Conservation (phyloP, 148 eudicot species). For the Agrostemma githago region DNA sequence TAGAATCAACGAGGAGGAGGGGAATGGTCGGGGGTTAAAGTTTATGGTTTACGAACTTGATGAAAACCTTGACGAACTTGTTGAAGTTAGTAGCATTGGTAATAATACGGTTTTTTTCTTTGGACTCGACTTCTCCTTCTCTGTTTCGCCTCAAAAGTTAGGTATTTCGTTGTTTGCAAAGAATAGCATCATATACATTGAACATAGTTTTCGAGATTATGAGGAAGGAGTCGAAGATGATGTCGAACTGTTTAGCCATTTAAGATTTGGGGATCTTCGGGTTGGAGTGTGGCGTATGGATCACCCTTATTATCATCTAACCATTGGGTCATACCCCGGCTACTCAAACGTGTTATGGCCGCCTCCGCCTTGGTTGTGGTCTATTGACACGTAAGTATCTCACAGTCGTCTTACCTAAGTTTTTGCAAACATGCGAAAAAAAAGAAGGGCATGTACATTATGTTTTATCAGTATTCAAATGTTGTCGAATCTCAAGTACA, state of each 20-base stretch:
- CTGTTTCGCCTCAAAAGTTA: background rate
- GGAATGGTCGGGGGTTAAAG: background rate
- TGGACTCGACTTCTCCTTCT: slow-evolving; percentile 21
- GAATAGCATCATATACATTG: slow-evolving; percentile 13
- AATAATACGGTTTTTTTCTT: slow-evolving; percentile 15
- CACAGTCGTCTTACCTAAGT: too few species aligned
- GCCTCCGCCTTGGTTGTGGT: slow-evolving; percentile 22
- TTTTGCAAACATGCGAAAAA: too few species aligned
- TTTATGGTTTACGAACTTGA: slow-evolving; percentile 14
- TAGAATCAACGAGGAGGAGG: background rate
- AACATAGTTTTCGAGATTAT: slow-evolving; percentile 10
- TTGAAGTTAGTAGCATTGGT: slow-evolving; percentile 9
- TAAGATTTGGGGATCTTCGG: background rate
- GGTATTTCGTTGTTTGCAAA: background rate
- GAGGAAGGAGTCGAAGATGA: background rate
- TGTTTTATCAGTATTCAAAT: background rate
- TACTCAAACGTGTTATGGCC: slow-evolving; percentile 15
- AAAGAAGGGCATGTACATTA: too few species aligned
- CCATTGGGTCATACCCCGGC: slow-evolving; percentile 4
- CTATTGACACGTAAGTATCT: slow-evolving; percentile 6
- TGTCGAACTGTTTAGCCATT: background rate
- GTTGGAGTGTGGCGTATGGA: slow-evolving; percentile 18
- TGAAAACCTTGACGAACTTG: background rate
- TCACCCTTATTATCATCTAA: background rate
- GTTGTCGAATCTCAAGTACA: too few species aligned